Percentiles rank a stretch among this genome's conserved stretches.
These are phyloP conservation scores for Fusarium sp. DNA, from an alignment of 2,329 filamentous ascomycete species.

Conservation along the genomic window DNA sequence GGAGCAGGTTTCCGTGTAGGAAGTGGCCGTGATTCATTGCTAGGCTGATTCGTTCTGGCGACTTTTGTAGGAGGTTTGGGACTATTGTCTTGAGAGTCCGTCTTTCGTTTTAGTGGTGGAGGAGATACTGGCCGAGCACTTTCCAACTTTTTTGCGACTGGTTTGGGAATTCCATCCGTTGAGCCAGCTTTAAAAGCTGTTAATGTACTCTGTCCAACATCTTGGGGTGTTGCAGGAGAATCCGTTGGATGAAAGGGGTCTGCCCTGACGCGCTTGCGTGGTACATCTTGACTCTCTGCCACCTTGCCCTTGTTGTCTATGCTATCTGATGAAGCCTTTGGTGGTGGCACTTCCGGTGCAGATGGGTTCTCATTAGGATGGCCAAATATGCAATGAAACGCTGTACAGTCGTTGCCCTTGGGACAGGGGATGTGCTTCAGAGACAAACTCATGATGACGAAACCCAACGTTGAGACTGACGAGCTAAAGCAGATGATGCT, in stretches of 20 bases:
- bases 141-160: slow-evolving; percentile 28
- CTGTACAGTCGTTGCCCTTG: slow-evolving; percentile 59
- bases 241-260: slow-evolving; percentile 27
- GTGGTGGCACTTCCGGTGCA: slow-evolving; percentile 12
- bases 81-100: slow-evolving; percentile 11
- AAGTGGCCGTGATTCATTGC: slow-evolving; percentile 33
- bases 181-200: slow-evolving; percentile 11
- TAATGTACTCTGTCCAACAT: slow-evolving; percentile 8
- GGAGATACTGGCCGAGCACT: slow-evolving; percentile 50
- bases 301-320: slow-evolving; percentile 9
- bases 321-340: background rate
- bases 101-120: slow-evolving; percentile 48
- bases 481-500: background rate
- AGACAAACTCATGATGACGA: slow-evolving; percentile 50
- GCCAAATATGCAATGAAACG: slow-evolving; percentile 63
- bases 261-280: slow-evolving; percentile 48
- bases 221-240: slow-evolving; percentile 14
- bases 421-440: slow-evolving; percentile 64
- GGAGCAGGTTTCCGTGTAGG: slow-evolving; percentile 27
- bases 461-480: background rate
- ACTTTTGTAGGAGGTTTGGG: slow-evolving; percentile 14
- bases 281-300: slow-evolving; percentile 43
- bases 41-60: slow-evolving; percentile 5
- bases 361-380: slow-evolving; percentile 52
- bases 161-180: background rate